A percentile compares a stretch with the other conserved stretches of the same genome.
These are phyloP conservation scores for Rhodotorula sphaerocarpa DNA, from an alignment of 768 basidiomycete species.

Conservation along the genomic window DNA sequence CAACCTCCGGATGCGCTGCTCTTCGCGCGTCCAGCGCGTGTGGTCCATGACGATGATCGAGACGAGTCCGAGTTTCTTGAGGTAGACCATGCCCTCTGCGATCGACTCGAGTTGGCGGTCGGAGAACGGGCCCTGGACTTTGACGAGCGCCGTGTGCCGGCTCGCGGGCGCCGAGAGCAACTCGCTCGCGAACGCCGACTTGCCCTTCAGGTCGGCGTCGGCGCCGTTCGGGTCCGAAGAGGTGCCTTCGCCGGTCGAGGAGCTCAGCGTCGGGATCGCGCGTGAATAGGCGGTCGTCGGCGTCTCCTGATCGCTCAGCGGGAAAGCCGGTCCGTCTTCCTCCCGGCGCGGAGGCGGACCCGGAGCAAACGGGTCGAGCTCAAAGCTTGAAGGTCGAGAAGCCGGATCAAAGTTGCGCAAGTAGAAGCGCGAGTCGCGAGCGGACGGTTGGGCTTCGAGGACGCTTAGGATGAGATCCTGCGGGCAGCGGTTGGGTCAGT, in stretches of 20 bases:
- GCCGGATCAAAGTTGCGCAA: conserved; percentile 79
- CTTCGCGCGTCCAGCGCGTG: conserved; percentile 61
- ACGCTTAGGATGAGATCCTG: conserved; percentile 97
- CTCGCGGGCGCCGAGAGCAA: conserved; percentile 55
- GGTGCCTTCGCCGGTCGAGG: conserved; percentile 54
- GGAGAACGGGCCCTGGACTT: conserved; percentile 90
- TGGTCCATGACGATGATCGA: conserved; percentile 91
- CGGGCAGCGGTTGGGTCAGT: no score
- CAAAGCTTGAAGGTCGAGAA: conserved; percentile 36
- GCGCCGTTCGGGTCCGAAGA: conserved; percentile 45
- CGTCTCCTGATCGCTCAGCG: conserved; percentile 42
- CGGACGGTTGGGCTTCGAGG: conserved; percentile 80
- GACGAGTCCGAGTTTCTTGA: conserved; percentile 90
- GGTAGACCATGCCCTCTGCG: conserved; percentile 81
- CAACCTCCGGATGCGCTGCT: conserved; percentile 36
- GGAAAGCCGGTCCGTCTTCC: conserved; percentile 37
- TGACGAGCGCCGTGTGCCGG: conserved; percentile 84
- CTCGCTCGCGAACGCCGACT: conserved; percentile 13
- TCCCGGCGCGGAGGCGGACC: conserved; percentile 3
- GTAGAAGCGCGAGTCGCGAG: conserved; percentile 82
- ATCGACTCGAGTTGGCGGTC: conserved; percentile 90
- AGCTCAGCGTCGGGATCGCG: conserved; percentile 47
- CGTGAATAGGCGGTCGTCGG: conserved; percentile 39
- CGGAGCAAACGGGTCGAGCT: neutral
- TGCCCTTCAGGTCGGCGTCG: neutral